Percentiles rank a stretch among this genome's conserved stretches.
phyloP scores from a whole-genome alignment of 495 filamentous ascomycete genomes.

The Saxispiralis lemnorum region DNA sequence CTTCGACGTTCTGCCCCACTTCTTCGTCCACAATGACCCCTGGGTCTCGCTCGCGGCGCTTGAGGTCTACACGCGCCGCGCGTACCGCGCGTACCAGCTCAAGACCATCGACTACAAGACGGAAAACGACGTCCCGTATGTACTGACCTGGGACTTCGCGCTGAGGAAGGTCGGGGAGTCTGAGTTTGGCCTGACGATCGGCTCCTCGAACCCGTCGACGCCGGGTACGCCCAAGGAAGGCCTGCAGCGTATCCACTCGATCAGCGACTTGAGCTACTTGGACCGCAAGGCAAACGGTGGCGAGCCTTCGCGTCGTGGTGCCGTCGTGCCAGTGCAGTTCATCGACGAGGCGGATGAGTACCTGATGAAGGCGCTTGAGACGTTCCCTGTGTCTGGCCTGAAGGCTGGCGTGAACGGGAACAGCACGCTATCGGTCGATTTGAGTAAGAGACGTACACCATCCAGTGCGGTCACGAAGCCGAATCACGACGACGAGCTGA shows the following conservation, averaged over 20 bases:
- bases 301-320: conserved; percentile 79
- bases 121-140: conserved; percentile 57
- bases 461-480: conserved; percentile 23
- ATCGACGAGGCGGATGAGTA: conserved; percentile 84
- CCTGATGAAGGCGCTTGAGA: conserved; percentile 62
- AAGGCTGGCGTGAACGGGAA: neutral
- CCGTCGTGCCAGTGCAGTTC: conserved; percentile 80
- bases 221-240: conserved; percentile 60
- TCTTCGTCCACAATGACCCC: conserved; percentile 83
- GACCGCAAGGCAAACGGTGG: conserved; percentile 42
- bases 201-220: conserved; percentile 59
- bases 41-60: conserved; percentile 90
- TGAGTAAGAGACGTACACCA: conserved; percentile 38
- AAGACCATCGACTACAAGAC: conserved; percentile 76
- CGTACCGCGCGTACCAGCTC: conserved; percentile 85
- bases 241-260: conserved; percentile 60
- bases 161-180: conserved; percentile 79
- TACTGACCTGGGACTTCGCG: conserved; percentile 87
- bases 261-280: conserved; percentile 89
- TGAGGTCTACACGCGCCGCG: conserved; percentile 89
- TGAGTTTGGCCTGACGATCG: conserved; percentile 65
- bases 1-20: conserved; percentile 83
- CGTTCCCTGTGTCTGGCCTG: conserved; percentile 40
- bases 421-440: conserved; percentile 20
- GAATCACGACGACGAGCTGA: conserved; percentile 55